phyloP scores from a whole-genome alignment of 179 eudicot genomes.

The Spinacia oleracea region DNA sequence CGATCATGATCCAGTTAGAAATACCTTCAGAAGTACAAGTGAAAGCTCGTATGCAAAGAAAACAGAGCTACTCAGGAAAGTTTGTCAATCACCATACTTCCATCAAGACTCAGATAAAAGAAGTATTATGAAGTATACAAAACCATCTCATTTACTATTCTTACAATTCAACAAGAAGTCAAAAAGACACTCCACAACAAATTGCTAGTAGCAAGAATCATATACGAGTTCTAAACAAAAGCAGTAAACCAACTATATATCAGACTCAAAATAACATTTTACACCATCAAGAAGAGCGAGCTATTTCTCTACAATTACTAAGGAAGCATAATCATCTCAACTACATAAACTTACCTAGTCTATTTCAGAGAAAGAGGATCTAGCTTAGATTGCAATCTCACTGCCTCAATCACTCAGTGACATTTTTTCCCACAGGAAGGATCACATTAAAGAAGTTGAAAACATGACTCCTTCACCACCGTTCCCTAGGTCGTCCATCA shows the following conservation, averaged over 20 bases:
- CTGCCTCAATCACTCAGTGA: background rate
- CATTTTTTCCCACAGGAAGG: background rate
- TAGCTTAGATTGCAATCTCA: background rate
- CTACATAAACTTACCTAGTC: constrained; percentile 6
- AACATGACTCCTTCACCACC: constrained; percentile 53
- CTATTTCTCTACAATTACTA: background rate
- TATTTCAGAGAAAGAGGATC: background rate
- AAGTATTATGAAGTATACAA: background rate
- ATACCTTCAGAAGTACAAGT: too few species aligned
- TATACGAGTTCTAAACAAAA: background rate
- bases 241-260: background rate
- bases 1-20: too few species aligned
- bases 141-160: background rate
- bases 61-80: background rate
- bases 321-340: constrained; percentile 4
- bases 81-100: background rate
- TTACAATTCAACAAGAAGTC: background rate
- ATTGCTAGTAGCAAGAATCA: background rate
- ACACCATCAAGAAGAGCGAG: constrained; percentile 13
- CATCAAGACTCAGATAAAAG: background rate
- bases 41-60: too few species aligned
- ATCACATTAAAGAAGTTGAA: background rate
- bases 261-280: constrained; percentile 10
- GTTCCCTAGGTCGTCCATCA: constrained; percentile 92
- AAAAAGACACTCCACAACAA: background rate